phyloP scores from a whole-genome alignment of 176 grass and related monocot species.

The Guadua angustifolia region DNA sequence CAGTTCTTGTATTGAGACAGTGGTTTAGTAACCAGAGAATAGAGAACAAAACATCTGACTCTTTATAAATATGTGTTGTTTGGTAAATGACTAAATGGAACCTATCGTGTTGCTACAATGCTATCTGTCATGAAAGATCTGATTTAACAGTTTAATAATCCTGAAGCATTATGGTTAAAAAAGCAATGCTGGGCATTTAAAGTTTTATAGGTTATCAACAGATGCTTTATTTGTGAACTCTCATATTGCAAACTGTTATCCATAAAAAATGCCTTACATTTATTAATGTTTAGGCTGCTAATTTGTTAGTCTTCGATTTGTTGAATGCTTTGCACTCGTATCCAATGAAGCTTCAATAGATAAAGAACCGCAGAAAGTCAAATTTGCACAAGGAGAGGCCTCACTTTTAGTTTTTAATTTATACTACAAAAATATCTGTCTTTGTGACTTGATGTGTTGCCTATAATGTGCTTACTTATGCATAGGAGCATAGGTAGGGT shows the following conservation, averaged over 20 bases:
- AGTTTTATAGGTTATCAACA: constrained; percentile 1
- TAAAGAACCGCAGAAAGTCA: constrained; percentile 10
- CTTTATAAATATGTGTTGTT: not conserved
- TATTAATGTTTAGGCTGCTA: constrained; percentile 10
- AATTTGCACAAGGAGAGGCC: constrained; percentile 2
- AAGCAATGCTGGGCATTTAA: not conserved
- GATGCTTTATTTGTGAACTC: constrained; percentile 26
- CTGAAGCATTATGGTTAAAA: not conserved
- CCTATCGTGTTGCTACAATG: constrained; percentile 21
- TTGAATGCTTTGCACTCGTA: not conserved
- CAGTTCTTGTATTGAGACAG: not conserved
- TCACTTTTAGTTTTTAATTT: not conserved
- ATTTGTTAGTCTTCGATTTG: not conserved
- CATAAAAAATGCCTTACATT: constrained; percentile 20
- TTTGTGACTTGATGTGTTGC: not conserved
- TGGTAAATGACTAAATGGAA: constrained; percentile 22
- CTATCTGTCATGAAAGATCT: constrained; percentile 20
- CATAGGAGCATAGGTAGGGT: not conserved
- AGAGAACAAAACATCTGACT: constrained; percentile 15
- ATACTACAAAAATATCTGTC: not conserved
- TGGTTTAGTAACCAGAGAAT: not conserved
- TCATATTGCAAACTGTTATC: not conserved
- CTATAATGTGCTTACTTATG: not conserved
- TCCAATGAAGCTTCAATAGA: not conserved
- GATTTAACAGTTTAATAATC: constrained; percentile 15